Evolutionary conservation across 108 stramenopile species (phyloP).

Genomic region (Pinguiococcus pyrenoidosus): DNA sequence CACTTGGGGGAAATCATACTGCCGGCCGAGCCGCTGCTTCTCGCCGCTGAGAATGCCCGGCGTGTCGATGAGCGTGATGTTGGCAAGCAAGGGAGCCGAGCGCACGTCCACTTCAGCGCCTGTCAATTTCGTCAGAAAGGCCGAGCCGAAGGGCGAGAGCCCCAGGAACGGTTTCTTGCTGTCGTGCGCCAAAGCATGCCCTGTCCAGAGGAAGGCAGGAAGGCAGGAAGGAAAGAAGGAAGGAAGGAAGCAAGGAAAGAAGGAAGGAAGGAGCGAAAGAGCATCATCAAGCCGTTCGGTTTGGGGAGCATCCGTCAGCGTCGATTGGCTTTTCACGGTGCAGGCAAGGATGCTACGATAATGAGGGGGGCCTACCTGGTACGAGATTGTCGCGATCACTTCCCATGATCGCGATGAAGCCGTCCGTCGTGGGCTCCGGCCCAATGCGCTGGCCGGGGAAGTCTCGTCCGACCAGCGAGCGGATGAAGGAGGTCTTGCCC

Average conservation of each 20-base stretch:
- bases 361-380: not conserved
- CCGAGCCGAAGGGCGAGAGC: constrained; percentile 79
- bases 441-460: constrained; percentile 75
- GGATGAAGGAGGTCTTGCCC: constrained; percentile 54
- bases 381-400: not conserved
- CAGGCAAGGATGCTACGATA: not conserved
- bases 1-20: constrained; percentile 29
- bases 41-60: constrained; percentile 47
- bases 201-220: not conserved
- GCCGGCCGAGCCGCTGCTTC: constrained; percentile 46
- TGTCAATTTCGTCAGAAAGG: constrained; percentile 86
- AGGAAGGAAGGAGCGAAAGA: too few relatives aligned
- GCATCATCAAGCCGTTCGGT: not conserved
- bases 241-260: not conserved
- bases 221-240: not conserved
- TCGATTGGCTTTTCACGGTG: too few relatives aligned
- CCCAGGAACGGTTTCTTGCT: constrained; percentile 77
- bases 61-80: constrained; percentile 88
- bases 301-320: not conserved
- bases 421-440: constrained; percentile 39
- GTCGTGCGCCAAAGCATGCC: not conserved
- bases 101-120: constrained; percentile 65
- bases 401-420: not conserved
- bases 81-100: constrained; percentile 23
- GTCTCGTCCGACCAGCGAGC: constrained; percentile 31